These are phyloP conservation scores for Singerocomus inundabilis DNA, from an alignment of 1,284 basidiomycete genomes.

Conservation along the genomic window DNA sequence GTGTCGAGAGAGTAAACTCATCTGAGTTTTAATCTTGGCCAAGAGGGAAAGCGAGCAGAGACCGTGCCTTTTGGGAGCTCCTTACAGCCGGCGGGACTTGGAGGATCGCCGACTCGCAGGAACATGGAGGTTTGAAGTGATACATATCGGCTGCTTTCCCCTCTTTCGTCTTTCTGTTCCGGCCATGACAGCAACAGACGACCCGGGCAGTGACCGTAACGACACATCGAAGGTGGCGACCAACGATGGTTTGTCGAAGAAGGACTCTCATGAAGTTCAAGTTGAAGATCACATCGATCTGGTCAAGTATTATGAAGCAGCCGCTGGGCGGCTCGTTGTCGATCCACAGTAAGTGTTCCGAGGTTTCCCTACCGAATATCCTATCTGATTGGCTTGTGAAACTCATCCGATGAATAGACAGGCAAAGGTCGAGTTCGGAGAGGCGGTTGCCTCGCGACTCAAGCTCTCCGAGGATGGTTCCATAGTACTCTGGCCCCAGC, in stretches of 20 bases:
- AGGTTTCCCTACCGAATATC: background rate
- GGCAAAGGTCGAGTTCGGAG: conserved; percentile 52
- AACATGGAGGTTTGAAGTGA: background rate
- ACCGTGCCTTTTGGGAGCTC: too few species aligned
- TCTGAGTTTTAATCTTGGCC: background rate
- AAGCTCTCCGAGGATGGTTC: conserved; percentile 50
- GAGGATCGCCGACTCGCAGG: background rate
- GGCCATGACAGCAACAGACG: background rate
- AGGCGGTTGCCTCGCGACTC: conserved; percentile 42
- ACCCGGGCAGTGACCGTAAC: background rate
- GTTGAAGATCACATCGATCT: conserved; percentile 41
- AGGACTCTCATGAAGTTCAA: background rate
- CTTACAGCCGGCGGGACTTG: background rate
- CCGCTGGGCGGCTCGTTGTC: conserved; percentile 59
- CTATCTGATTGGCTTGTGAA: background rate
- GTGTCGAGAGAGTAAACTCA: background rate
- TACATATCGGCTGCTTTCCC: background rate
- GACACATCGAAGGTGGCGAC: background rate
- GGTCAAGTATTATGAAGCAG: conserved; percentile 49
- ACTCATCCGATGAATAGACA: conserved; percentile 38
- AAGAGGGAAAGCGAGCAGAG: too few species aligned
- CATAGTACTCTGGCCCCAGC: conserved; percentile 57
- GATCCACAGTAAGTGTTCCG: conserved; percentile 53
- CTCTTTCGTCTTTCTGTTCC: background rate
- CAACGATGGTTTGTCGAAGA: conserved; percentile 1